These are phyloP conservation scores for Aeminium ludgeri DNA, from an alignment of 495 filamentous ascomycete species.

Conservation along the genomic window DNA sequence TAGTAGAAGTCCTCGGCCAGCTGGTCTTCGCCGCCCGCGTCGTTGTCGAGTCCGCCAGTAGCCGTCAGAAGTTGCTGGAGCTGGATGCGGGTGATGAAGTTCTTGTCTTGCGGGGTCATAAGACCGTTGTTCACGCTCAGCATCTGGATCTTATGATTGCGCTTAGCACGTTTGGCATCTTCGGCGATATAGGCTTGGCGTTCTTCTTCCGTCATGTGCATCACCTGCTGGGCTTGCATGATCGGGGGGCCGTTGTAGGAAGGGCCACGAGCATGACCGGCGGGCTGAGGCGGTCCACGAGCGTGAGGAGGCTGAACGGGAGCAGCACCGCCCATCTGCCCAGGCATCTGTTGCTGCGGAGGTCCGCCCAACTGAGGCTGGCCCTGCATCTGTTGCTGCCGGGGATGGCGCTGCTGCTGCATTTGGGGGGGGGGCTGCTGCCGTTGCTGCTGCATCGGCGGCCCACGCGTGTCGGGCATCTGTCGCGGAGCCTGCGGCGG, in stretches of 20 bases:
- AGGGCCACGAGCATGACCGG: slow-evolving; percentile 21
- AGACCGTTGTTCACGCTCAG: slow-evolving; percentile 87
- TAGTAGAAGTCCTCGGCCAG: slow-evolving; percentile 95
- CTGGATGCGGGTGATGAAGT: slow-evolving; percentile 95
- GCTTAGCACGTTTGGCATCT: slow-evolving; percentile 87
- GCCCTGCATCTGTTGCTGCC: slow-evolving; percentile 17
- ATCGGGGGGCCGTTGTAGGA: slow-evolving; percentile 33
- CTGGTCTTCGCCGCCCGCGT: slow-evolving; percentile 53
- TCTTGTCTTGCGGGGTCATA: slow-evolving; percentile 99
- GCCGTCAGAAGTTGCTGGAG: slow-evolving; percentile 88
- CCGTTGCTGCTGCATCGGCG: slow-evolving; percentile 34
- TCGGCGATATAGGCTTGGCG: slow-evolving; percentile 67
- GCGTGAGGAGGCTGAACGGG: slow-evolving; percentile 16
- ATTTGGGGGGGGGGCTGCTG: too few species aligned
- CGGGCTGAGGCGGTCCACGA: slow-evolving; percentile 11
- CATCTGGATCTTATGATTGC: slow-evolving; percentile 94
- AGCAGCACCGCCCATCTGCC: slow-evolving; percentile 23
- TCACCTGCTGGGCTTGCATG: slow-evolving; percentile 56
- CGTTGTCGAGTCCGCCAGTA: slow-evolving; percentile 67
- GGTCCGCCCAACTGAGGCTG: slow-evolving; percentile 28
- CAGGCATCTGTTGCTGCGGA: slow-evolving; percentile 30
- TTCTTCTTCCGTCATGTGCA: slow-evolving; percentile 59
- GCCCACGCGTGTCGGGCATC: slow-evolving; percentile 23
- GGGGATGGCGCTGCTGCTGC: slow-evolving; percentile 21
- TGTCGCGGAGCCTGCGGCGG: slow-evolving; percentile 12